Base-by-base conservation (phyloP, 2,329 filamentous ascomycete genomes). In the Ophiostoma populinum region DNA sequence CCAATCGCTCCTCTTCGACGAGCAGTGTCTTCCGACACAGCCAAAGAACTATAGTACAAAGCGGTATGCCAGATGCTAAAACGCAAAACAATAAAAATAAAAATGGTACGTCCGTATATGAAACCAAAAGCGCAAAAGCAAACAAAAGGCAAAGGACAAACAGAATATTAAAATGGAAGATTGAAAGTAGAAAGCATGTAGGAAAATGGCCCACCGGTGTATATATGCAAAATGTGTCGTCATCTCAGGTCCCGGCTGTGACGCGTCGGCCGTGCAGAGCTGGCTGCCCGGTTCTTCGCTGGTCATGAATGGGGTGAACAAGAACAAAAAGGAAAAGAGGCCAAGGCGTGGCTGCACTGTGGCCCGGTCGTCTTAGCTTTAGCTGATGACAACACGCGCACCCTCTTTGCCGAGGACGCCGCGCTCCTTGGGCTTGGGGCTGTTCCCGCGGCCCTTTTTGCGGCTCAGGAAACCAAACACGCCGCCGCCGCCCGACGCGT, bases 341-440 rank as follows among this genome's bases (percentile, higher is more conserved):
- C 16, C 7, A 6, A 9, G 13, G 29, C 8, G 12, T n/a, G 29
- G n/a, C 5, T 7, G n/a, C n/a, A n/a, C n/a, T n/a, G n/a, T n/a
- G n/a, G n/a, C n/a, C n/a, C n/a, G n/a, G n/a, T n/a, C n/a, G n/a
- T 18, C 7, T 19, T n/a, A 7, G 30, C 16, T 16, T 60, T 61
- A 80, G 47, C 71, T 75, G 50, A 87, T 78, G 38, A 87, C 70
- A 43, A 83, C 76, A 51, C 90, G 68, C 9, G 90, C 86, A 12
- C 90, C 90, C 53, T 95, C 86, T 52, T 95, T 95, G 38, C 90
- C 90, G 39, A 98, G 52, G 7, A 98, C 86, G 39, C 90, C 90
- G 37, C 83, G 71, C 58, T 95, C 86, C 54, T 83, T 87, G 18
- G 86, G 86, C 59, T 93, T 94, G 2, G 90, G 90, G 52, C 85